Conservation (phyloP, 2,329 filamentous ascomycete species). For the Ophiostoma sp. region DNA sequence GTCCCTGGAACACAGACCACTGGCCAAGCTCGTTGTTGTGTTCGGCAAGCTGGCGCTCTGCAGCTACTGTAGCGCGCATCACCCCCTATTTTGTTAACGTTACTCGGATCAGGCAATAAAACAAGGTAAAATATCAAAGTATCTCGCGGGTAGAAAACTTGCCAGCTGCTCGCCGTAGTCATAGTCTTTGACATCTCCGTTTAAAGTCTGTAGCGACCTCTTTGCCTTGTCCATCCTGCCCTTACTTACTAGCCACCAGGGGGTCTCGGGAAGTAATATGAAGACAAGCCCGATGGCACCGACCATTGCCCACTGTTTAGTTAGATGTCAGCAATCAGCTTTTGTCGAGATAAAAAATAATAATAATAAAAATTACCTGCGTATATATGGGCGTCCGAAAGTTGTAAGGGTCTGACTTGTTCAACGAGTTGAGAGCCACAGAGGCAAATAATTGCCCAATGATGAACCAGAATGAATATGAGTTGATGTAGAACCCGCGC, state of each 20-base stretch:
- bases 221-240: background rate
- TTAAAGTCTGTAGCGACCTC: background rate
- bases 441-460: constrained; percentile 41
- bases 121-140: too few relatives aligned
- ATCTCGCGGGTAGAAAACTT: too few relatives aligned
- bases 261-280: background rate
- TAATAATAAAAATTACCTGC: background rate
- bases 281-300: background rate
- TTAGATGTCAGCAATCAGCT: background rate
- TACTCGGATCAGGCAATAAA: background rate
- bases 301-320: background rate
- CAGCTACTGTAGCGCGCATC: constrained; percentile 35
- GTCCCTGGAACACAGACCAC: constrained; percentile 37
- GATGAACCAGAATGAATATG: constrained; percentile 41
- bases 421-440: constrained; percentile 38
- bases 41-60: constrained; percentile 34
- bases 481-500: constrained; percentile 37
- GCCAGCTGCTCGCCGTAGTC: background rate
- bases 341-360: background rate
- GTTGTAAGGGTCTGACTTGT: constrained; percentile 32
- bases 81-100: constrained; percentile 27
- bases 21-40: constrained; percentile 31
- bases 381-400: constrained; percentile 37
- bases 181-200: background rate
- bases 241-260: background rate